Conservation (phyloP, 805 yeast genomes). For the Zygosaccharomyces gambellarensis region DNA sequence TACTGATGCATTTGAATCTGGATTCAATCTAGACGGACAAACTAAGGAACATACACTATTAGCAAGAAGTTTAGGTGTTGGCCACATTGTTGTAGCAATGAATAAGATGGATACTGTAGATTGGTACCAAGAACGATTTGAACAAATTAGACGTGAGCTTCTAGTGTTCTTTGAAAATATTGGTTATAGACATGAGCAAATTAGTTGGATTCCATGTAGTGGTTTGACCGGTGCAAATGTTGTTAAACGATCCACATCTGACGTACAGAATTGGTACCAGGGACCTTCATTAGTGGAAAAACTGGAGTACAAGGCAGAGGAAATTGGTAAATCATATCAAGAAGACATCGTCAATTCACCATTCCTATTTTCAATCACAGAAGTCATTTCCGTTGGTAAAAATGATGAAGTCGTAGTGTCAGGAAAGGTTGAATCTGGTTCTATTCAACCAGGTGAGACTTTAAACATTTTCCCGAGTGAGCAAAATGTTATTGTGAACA, state of each 20-base stretch:
- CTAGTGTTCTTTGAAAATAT: slow-evolving; percentile 69
- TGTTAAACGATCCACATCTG: slow-evolving; percentile 60
- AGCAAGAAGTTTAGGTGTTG: slow-evolving; percentile 96
- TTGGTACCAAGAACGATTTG: slow-evolving; percentile 90
- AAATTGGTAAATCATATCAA: slow-evolving; percentile 14
- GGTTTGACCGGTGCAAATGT: slow-evolving; percentile 95
- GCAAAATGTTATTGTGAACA: slow-evolving; percentile 37
- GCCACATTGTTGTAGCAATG: slow-evolving; percentile 82
- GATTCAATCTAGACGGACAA: slow-evolving; percentile 97
- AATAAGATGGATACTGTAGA: slow-evolving; percentile 81
- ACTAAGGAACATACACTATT: slow-evolving; percentile 94
- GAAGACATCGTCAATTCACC: slow-evolving; percentile 35
- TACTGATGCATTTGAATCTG: slow-evolving; percentile 98
- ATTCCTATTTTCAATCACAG: slow-evolving; percentile 59
- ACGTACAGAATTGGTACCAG: slow-evolving; percentile 17
- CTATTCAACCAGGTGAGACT: slow-evolving; percentile 64
- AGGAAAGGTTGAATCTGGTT: slow-evolving; percentile 40
- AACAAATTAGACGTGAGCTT: slow-evolving; percentile 82
- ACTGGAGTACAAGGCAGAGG: slow-evolving; percentile 50
- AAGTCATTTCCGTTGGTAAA: slow-evolving; percentile 48
- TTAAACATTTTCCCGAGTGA: slow-evolving; percentile 51
- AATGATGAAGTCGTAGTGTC: slow-evolving; percentile 46
- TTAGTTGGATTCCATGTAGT: slow-evolving; percentile 87
- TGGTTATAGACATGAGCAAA: slow-evolving; percentile 76
- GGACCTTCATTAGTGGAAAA: slow-evolving; percentile 49